Base-by-base conservation (phyloP, 257 asterid genomes). In the Schizonepeta tenuifolia region DNA sequence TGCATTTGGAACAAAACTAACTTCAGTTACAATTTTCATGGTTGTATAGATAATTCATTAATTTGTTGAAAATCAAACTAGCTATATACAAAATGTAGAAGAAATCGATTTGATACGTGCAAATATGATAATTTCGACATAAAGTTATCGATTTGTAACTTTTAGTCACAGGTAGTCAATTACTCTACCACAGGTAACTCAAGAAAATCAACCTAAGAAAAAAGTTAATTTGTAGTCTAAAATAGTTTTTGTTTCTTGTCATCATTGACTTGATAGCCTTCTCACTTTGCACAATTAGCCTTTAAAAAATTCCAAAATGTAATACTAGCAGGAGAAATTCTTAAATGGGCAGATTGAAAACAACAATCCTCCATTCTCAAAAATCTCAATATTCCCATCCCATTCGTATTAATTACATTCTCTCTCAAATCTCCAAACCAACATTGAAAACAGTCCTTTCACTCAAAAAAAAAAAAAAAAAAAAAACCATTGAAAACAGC, bases 301-400 rank as follows among this genome's bases (percentile, higher is more conserved):
- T 73, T 58, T 41, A 20, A 18, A 67, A 11, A 7, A n/a, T 28
- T 69, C 53, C 40, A 47, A 65, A 44, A 20, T 58, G 26, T 36
- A 21, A 1, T 2, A 72, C 70, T 63, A 8, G 8, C 67, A n/a
- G n/a, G n/a, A n/a, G n/a, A n/a, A n/a, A n/a, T n/a, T n/a, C n/a
- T n/a, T n/a, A n/a, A n/a, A n/a, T n/a, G n/a, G n/a, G n/a, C n/a
- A 22, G 64, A 47, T 4, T 72, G 80, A 76, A 75, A 81, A 75
- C 76, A 44, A 55, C 76, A 49, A 50, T 72, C 64, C 24, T 44
- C 9, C 53, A 9, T 74, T 72, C 43, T 73, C 83, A 38, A 74
- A 38, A 74, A 74, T 9, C 77, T 74, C 77, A 22, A 46, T 71
- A 53, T 63, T 58, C 59, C 58, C 63, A 56, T 33, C 41, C 51